Base-by-base conservation (phyloP, 2,329 filamentous ascomycete species). In the Colletotrichum sp. region DNA sequence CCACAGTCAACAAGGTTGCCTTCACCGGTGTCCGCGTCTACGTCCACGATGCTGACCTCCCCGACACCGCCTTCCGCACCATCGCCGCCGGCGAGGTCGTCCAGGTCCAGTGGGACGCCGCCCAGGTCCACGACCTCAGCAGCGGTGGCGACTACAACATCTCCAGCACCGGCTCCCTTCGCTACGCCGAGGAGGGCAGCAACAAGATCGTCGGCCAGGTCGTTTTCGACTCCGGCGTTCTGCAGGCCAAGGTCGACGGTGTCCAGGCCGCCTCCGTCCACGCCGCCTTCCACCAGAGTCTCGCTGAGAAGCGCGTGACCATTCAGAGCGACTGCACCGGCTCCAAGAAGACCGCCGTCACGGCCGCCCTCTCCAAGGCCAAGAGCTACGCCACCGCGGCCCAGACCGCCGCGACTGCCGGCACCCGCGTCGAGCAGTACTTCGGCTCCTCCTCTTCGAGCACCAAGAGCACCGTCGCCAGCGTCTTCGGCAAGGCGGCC, bases 171-270 rank as follows among this genome's bases (percentile, higher is more conserved):
- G 92, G 92, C 10, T 85, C 86, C 10, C 86, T 93, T 44, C 87
- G 89, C 34, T 88, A 88, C 71, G 89, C 91, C 18, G 85, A 85
- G 32, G 83, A 83, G 52, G 84, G 86, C 79, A 87, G 86, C 60
- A 90, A 86, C 65, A 83, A 87, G 57, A 86, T 93, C 59, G 83
- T 86, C 10, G 90, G 88, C 32, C 85, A 86, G 62, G 80, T 92
- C 13, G 80, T 86, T 16, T 93, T 89, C 83, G 83, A 86, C 57
- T 90, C 89, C 78, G 92, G 93, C 83, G 85, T 87, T 62, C 82
- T 93, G 59, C 86, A 85, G 60, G 86, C 92, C 72, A 82, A 86
- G n/a, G 85, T 93, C 36, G 88, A 93, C 78, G 91, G 88, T 30
- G 83, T 83, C 16, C 80, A 88, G 60, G 91, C 91, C 12, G 85